phyloP scores from a whole-genome alignment of 345 rosid genomes.

The Eucalyptus regnans region DNA sequence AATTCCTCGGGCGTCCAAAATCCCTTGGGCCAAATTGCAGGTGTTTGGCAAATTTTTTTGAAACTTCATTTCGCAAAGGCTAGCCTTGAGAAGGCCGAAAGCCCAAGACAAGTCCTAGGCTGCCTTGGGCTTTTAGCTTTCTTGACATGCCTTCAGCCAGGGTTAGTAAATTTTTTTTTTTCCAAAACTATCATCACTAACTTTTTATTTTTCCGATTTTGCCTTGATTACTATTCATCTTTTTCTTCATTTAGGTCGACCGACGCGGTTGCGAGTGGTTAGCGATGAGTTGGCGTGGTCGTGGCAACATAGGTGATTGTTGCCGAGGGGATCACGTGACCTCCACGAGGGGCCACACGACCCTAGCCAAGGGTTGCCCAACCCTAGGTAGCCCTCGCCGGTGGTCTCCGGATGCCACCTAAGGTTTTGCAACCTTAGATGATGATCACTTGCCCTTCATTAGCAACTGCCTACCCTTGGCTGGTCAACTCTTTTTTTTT shows the following conservation, averaged over 20 bases:
- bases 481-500: rapidly evolving
- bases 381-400: rapidly evolving
- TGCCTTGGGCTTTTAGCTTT: rapidly evolving
- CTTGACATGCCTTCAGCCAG: rapidly evolving
- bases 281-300: rapidly evolving
- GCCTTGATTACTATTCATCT: too few relatives aligned
- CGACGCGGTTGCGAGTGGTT: too few relatives aligned
- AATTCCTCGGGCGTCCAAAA: too few relatives aligned
- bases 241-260: too few relatives aligned
- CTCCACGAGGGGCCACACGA: rapidly evolving
- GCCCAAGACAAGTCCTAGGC: rapidly evolving
- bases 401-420: rapidly evolving
- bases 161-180: too few relatives aligned
- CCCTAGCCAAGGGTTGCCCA: rapidly evolving
- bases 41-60: rapidly evolving
- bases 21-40: rapidly evolving
- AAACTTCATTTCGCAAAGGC: rapidly evolving
- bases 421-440: too few relatives aligned
- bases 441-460: too few relatives aligned
- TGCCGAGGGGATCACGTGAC: too few relatives aligned
- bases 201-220: rapidly evolving
- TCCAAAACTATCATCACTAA: too few relatives aligned
- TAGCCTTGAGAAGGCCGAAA: rapidly evolving
- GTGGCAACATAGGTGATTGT: rapidly evolving
- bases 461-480: rapidly evolving